phyloP scores from a whole-genome alignment of 2,329 filamentous ascomycete genomes.

The Akanthomyces muscarius region DNA sequence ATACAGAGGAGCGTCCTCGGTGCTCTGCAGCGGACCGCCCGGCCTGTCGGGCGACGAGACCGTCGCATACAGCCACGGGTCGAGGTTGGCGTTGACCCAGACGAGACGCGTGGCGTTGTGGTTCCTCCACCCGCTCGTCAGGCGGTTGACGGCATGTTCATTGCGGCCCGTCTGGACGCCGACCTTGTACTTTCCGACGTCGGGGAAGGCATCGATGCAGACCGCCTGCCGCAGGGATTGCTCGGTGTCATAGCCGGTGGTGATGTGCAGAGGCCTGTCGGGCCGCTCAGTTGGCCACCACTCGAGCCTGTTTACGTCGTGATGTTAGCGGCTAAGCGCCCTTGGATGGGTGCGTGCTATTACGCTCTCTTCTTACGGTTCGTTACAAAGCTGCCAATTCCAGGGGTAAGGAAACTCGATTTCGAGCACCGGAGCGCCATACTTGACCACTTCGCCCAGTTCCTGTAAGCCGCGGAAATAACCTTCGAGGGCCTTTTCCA shows the following conservation, averaged over 20 bases:
- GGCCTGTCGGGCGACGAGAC: background rate
- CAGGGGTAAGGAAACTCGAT: background rate
- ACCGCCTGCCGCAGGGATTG: background rate
- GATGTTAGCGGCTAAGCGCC: background rate
- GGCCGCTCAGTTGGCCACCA: background rate
- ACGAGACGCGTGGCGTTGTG: slow-evolving; percentile 10
- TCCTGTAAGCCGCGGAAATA: background rate
- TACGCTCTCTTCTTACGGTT: background rate
- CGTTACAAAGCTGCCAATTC: slow-evolving; percentile 5
- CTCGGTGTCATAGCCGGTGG: background rate
- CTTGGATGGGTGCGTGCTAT: no score
- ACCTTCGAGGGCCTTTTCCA: background rate
- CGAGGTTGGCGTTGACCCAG: slow-evolving; percentile 14
- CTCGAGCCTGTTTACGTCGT: background rate
- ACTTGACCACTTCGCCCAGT: background rate
- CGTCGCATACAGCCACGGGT: slow-evolving; percentile 15
- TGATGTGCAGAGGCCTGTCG: background rate
- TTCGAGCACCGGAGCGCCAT: no score
- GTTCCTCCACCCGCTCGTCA: slow-evolving; percentile 13
- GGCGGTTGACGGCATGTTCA: slow-evolving; percentile 30
- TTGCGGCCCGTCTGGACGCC: slow-evolving; percentile 36
- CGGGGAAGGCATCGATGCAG: background rate
- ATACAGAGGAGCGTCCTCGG: slow-evolving; percentile 43
- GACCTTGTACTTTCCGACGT: background rate
- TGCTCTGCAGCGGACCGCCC: slow-evolving; percentile 31